phyloP scores from a whole-genome alignment of 352 stramenopile species.

The Peronosclerospora sorghi region DNA sequence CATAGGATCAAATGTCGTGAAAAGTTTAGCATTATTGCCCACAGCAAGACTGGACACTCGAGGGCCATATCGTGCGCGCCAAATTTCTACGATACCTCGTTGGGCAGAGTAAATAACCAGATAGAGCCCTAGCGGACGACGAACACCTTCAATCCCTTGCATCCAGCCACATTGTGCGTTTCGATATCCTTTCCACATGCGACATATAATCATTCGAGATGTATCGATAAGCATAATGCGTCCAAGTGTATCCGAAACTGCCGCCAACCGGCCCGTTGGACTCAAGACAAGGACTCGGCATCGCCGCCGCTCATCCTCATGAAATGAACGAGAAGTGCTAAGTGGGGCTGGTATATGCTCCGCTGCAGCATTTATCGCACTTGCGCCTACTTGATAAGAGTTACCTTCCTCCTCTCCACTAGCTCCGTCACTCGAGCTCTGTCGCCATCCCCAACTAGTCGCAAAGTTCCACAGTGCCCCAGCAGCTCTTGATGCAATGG shows the following conservation, averaged over 20 bases:
- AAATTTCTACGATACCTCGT: conserved; percentile 75
- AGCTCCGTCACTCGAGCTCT: not conserved
- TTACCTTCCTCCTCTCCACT: conserved; percentile 7
- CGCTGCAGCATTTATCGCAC: conserved; percentile 37
- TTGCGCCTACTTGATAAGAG: conserved; percentile 18
- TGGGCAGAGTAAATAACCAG: conserved; percentile 80
- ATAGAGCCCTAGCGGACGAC: conserved; percentile 46
- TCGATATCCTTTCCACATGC: conserved; percentile 84
- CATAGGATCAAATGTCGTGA: conserved; percentile 35
- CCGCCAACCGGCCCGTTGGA: conserved; percentile 53
- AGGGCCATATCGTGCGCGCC: conserved; percentile 63
- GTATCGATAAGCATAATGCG: conserved; percentile 72
- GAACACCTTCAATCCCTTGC: conserved; percentile 45
- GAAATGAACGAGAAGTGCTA: conserved; percentile 32
- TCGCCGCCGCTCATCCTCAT: conserved; percentile 50
- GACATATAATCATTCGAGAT: conserved; percentile 66
- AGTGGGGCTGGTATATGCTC: conserved; percentile 67
- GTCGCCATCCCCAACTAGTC: conserved; percentile 67
- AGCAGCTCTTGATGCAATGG: conserved; percentile 60
- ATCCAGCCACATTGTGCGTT: conserved; percentile 78
- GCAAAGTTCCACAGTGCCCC: conserved; percentile 77
- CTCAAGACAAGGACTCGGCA: conserved; percentile 54
- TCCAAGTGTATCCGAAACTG: conserved; percentile 64
- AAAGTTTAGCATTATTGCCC: conserved; percentile 51
- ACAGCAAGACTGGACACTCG: conserved; percentile 65